Base-by-base conservation (phyloP, 805 yeast genomes). In the Starmerella bacillaris region DNA sequence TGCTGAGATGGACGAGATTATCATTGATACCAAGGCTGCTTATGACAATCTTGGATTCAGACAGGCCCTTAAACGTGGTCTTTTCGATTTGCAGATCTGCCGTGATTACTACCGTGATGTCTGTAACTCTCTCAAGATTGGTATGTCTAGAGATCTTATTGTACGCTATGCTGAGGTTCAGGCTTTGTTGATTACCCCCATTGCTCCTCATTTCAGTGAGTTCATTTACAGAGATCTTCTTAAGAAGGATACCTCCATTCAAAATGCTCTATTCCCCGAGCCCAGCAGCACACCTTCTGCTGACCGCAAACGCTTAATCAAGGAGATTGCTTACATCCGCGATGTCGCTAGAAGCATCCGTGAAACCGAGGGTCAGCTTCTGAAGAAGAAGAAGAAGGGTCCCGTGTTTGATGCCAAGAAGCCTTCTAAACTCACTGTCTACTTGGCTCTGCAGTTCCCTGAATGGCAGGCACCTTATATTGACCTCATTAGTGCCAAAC, bases 101-200 rank as follows among this genome's bases (percentile, higher is more conserved):
- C 77, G 98, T 64, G 98, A 89, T 60, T 84, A 76, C 63, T 89
- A 89, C 65, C 75, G 98, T 63, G 98, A 89, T 48, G 66, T 74
- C 8, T 64, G 70, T 36, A 48, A 55, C 22, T 59, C 70, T 19
- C 47, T 53, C 21, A 55, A 52, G 27, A 62, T 62, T 24, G 49
- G 47, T 14, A 80, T 89, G 93, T 93, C 80, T 63, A 69, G 64
- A 47, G 93, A 79, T 50, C 67, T 89, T 44, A 75, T 82, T 27
- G 51, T 71, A 45, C 72, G 75, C 49, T 89, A 82, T 56, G 78
- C 89, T 48, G 93, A 83, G 59, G 61, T 72, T 21, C 98, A 89
- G 64, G 75, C 75, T 15, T 66, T 89, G 48, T 59, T 84, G 55
- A 61, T 89, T 47, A 72, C 92, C 14, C 98, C 98, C 43, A 64